Evolutionary conservation across 78 protist genomes (phyloP).

Genomic region (Isochrysis galbana): DNA sequence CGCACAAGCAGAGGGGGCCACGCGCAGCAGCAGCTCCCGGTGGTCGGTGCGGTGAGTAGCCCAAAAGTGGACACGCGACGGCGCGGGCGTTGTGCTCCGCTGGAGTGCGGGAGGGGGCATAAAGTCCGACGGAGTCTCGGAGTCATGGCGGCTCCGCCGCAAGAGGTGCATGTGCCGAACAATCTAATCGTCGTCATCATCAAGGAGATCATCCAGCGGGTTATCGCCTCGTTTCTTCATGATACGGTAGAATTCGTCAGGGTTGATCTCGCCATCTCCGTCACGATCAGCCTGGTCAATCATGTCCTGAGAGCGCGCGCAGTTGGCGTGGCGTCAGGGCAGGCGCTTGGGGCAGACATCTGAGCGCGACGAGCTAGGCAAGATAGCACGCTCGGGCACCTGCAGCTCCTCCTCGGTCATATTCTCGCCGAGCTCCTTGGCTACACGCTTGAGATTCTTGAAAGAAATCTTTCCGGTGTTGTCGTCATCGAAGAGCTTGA

Average conservation of each 20-base stretch:
- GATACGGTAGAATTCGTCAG: slow-evolving; percentile 87
- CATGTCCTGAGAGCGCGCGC: slow-evolving; percentile 72
- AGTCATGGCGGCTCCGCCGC: too few relatives aligned
- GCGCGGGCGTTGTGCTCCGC: too few relatives aligned
- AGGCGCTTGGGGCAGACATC: background rate
- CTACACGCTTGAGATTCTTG: slow-evolving; percentile 86
- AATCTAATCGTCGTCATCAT: slow-evolving; percentile 27
- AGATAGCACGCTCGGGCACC: background rate
- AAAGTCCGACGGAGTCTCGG: too few relatives aligned
- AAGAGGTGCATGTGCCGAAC: too few relatives aligned
- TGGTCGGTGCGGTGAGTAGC: too few relatives aligned
- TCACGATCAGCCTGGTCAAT: slow-evolving; percentile 91
- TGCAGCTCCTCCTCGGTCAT: slow-evolving; percentile 88
- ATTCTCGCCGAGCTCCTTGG: slow-evolving; percentile 90
- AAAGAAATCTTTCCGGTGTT: slow-evolving; percentile 79
- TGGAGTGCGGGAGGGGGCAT: too few relatives aligned
- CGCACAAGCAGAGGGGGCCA: too few relatives aligned
- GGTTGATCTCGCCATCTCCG: slow-evolving; percentile 82
- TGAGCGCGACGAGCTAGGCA: background rate
- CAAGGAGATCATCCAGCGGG: slow-evolving; percentile 30
- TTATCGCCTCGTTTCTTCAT: slow-evolving; percentile 76
- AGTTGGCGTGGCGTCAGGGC: background rate
- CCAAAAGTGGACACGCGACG: too few relatives aligned
- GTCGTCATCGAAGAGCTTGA: slow-evolving; percentile 88
- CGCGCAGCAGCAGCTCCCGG: too few relatives aligned